Percentiles rank a stretch among this genome's conserved stretches.
These are phyloP conservation scores for Lactarius indigo DNA, from an alignment of 768 basidiomycete species.

Conservation along the genomic window DNA sequence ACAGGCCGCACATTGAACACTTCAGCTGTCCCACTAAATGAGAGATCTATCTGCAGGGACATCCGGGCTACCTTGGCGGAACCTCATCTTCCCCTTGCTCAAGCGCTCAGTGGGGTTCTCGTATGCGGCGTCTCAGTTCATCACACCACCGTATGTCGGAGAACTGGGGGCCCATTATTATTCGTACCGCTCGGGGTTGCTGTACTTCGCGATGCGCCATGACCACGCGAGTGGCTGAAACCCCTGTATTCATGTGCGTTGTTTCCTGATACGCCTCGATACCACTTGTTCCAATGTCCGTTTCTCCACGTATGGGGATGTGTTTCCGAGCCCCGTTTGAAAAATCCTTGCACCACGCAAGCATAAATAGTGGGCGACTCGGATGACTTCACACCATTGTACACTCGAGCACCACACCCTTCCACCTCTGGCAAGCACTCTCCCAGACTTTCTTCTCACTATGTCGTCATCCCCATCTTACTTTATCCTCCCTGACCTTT, in stretches of 20 bases:
- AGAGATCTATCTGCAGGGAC: slow-evolving; percentile 4
- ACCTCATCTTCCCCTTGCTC: not conserved
- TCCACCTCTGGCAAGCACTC: not conserved
- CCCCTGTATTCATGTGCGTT: not conserved
- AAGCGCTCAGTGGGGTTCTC: not conserved
- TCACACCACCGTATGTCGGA: not conserved
- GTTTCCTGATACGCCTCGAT: not conserved
- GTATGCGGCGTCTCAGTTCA: slow-evolving; percentile 1
- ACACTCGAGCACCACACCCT: not conserved
- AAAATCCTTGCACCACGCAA: not conserved
- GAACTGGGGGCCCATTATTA: not conserved
- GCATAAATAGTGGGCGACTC: slow-evolving; percentile 15
- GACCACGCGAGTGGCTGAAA: slow-evolving; percentile 11
- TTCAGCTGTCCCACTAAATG: slow-evolving; percentile 1
- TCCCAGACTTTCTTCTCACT: not conserved
- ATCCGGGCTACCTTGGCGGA: not conserved
- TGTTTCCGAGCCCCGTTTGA: not conserved
- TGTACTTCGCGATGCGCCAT: not conserved
- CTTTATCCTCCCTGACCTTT: slow-evolving; percentile 56
- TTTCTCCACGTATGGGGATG: slow-evolving; percentile 11
- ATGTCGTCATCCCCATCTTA: slow-evolving; percentile 20
- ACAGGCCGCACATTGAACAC: slow-evolving; percentile 2
- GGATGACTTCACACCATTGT: not conserved
- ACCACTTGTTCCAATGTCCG: not conserved
- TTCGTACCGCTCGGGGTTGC: not conserved